phyloP scores from a whole-genome alignment of 352 stramenopile genomes.

The Pythium guiyangense region DNA sequence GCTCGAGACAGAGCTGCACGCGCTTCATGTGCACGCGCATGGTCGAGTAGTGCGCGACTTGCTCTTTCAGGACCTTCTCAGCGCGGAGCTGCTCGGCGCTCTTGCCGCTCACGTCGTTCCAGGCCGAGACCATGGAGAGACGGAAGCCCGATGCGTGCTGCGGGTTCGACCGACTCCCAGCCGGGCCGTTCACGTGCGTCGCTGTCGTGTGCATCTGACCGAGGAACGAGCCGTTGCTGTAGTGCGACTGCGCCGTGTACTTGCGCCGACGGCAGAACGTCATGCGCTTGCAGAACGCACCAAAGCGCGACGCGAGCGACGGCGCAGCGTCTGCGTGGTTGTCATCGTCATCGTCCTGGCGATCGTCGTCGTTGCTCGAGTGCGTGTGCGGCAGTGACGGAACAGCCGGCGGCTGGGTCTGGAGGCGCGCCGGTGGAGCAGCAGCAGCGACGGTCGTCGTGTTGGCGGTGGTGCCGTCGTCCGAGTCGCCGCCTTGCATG shows the following conservation, averaged over 20 bases:
- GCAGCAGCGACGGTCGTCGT: background rate
- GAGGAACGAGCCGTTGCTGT: slow-evolving; percentile 7
- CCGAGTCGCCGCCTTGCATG: slow-evolving; percentile 3
- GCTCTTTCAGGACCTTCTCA: slow-evolving; percentile 34
- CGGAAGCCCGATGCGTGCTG: slow-evolving; percentile 5
- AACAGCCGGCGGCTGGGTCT: background rate
- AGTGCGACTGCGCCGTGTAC: slow-evolving; percentile 5
- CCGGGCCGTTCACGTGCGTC: background rate
- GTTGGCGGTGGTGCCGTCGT: no score
- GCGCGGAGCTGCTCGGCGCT: slow-evolving; percentile 36
- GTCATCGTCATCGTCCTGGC: background rate
- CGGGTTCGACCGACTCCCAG: background rate
- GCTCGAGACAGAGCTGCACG: slow-evolving; percentile 72
- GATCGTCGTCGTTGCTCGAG: background rate
- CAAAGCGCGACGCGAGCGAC: slow-evolving; percentile 1
- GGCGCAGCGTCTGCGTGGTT: background rate
- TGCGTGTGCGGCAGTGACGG: background rate
- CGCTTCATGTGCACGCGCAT: slow-evolving; percentile 85
- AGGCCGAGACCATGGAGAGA: slow-evolving; percentile 1
- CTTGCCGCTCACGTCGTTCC: slow-evolving; percentile 10
- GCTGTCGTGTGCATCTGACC: slow-evolving; percentile 1
- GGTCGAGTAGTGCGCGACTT: slow-evolving; percentile 70
- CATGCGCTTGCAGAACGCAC: slow-evolving; percentile 1
- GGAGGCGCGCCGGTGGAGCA: no score
- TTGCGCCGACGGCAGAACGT: slow-evolving; percentile 1